These are phyloP conservation scores for Eragrostis tef DNA, from an alignment of 202 grass and related monocot species.

Conservation along the genomic window DNA sequence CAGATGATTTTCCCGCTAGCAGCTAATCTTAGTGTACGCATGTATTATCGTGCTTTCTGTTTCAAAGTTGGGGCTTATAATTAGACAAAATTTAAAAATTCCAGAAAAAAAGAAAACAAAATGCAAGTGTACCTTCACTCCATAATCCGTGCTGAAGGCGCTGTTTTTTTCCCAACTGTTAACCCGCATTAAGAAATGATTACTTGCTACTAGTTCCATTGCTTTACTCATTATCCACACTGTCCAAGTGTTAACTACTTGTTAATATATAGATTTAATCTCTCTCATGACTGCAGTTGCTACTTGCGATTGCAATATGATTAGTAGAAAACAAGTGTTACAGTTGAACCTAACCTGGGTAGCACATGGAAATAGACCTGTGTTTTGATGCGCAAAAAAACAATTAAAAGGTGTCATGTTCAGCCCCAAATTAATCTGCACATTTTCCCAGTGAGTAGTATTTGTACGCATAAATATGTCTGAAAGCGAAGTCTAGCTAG, in stretches of 20 bases:
- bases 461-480: background rate
- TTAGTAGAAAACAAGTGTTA: too few species aligned
- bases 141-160: background rate
- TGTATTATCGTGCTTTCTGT: too few species aligned
- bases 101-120: too few species aligned
- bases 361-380: background rate
- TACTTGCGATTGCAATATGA: too few species aligned
- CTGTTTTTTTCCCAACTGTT: conserved; percentile 58
- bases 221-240: background rate
- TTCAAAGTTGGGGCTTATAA: too few species aligned
- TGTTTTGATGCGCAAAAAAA: background rate
- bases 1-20: too few species aligned
- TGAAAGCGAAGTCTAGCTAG: background rate
- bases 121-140: too few species aligned
- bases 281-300: too few species aligned
- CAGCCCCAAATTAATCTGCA: background rate
- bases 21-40: too few species aligned
- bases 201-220: background rate
- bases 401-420: too few species aligned
- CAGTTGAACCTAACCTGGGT: background rate
- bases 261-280: too few species aligned
- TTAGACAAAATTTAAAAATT: too few species aligned
- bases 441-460: background rate
- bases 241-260: background rate
- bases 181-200: conserved; percentile 34